Evolutionary conservation across 1,139 yeast species (phyloP).

Genomic region (Nematodospora anomalae): DNA sequence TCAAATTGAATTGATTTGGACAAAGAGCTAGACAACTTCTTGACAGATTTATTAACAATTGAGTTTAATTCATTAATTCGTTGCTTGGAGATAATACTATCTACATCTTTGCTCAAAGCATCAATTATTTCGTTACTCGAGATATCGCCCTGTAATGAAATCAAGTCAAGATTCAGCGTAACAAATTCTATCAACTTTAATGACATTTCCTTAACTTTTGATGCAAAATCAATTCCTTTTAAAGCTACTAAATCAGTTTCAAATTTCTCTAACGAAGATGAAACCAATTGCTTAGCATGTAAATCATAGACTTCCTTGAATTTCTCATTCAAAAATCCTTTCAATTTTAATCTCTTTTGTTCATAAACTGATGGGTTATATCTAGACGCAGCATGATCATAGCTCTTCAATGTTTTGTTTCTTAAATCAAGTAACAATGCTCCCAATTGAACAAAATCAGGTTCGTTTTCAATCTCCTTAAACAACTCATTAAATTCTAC

Average conservation of each 20-base stretch:
- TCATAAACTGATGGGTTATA: conserved; percentile 66
- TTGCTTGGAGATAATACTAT: conserved; percentile 32
- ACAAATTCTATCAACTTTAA: conserved; percentile 16
- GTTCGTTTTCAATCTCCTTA: conserved; percentile 15
- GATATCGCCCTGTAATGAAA: conserved; percentile 29
- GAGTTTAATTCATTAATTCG: conserved; percentile 47
- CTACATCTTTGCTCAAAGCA: conserved; percentile 23
- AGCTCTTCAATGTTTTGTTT: conserved; percentile 48
- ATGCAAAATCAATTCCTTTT: conserved; percentile 24
- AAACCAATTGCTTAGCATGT: conserved; percentile 25
- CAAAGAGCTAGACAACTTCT: conserved; percentile 39
- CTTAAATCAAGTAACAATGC: conserved; percentile 41
- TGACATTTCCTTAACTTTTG: conserved; percentile 17
- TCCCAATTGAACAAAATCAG: conserved; percentile 43
- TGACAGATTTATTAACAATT: conserved; percentile 36
- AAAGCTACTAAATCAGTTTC: conserved; percentile 19
- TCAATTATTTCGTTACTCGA: conserved; percentile 15
- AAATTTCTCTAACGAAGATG: conserved; percentile 18
- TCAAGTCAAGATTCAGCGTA: conserved; percentile 16
- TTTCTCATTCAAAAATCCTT: conserved; percentile 43
- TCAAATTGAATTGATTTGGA: conserved; percentile 41
- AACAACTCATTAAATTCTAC: conserved; percentile 28
- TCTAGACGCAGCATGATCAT: conserved; percentile 70
- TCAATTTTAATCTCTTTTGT: conserved; percentile 55
- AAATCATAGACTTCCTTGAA: conserved; percentile 45